phyloP scores from a whole-genome alignment of 768 basidiomycete genomes.

The Suillus occidentalis region DNA sequence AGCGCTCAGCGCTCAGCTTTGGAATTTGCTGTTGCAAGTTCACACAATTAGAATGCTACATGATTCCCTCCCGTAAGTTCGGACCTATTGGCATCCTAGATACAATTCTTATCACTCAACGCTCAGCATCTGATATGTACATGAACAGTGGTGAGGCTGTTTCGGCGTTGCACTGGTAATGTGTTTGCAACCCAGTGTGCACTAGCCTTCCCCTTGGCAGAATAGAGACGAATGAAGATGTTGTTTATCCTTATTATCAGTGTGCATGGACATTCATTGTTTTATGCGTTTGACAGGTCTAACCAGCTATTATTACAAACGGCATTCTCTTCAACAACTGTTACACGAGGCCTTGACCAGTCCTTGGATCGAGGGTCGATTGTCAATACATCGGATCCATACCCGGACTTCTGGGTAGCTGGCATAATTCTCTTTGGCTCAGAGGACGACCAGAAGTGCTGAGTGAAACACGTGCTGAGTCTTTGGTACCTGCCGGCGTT shows the following conservation, averaged over 20 bases:
- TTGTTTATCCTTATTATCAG: background rate
- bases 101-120: constrained; percentile 58
- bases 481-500: background rate
- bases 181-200: background rate
- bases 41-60: no score
- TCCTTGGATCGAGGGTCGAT: background rate
- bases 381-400: background rate
- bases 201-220: background rate
- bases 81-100: background rate
- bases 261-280: background rate
- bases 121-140: constrained; percentile 35
- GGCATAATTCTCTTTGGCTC: background rate
- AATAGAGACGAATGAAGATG: background rate
- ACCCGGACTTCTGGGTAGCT: background rate
- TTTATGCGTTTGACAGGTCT: background rate
- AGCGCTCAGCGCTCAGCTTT: constrained; percentile 69
- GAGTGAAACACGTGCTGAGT: background rate
- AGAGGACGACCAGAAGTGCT: background rate
- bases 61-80: constrained; percentile 4
- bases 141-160: background rate
- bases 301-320: background rate
- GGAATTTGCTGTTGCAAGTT: constrained; percentile 38
- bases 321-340: background rate
- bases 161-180: background rate
- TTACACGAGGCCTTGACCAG: background rate